These are phyloP conservation scores for Lactarius trivialis DNA, from an alignment of 768 basidiomycete genomes.

Conservation along the genomic window DNA sequence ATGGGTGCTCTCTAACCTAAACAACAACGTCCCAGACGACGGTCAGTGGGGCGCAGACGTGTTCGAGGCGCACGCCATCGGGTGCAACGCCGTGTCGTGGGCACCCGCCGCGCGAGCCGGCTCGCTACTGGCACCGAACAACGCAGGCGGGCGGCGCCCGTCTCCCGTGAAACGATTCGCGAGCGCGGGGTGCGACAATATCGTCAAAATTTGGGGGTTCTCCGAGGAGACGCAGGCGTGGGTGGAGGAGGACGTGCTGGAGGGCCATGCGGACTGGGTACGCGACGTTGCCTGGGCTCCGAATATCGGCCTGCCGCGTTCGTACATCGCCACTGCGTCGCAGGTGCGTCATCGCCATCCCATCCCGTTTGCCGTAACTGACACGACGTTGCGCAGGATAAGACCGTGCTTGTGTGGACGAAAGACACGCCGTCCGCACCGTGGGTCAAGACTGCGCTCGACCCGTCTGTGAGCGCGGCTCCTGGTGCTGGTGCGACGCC, in stretches of 20 bases:
- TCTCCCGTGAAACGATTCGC: slow-evolving; percentile 82
- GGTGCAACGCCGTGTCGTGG: slow-evolving; percentile 97
- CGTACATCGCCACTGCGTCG: slow-evolving; percentile 93
- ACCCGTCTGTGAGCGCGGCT: slow-evolving; percentile 51
- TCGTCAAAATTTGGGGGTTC: slow-evolving; percentile 91
- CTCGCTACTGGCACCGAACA: slow-evolving; percentile 72
- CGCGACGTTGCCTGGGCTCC: slow-evolving; percentile 99
- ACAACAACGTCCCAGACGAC: slow-evolving; percentile 54
- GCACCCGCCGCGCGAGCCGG: slow-evolving; percentile 86
- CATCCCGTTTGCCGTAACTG: too few species aligned
- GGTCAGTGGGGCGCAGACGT: slow-evolving; percentile 94
- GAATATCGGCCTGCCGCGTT: slow-evolving; percentile 88
- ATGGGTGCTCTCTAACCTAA: neutral
- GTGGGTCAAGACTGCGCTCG: slow-evolving; percentile 78
- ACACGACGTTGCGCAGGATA: slow-evolving; percentile 44
- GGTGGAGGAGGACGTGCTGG: slow-evolving; percentile 84
- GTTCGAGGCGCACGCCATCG: slow-evolving; percentile 92
- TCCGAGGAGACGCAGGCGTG: slow-evolving; percentile 83
- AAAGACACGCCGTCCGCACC: slow-evolving; percentile 67
- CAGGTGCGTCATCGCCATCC: slow-evolving; percentile 41
- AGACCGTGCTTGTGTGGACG: slow-evolving; percentile 87
- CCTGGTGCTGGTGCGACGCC: slow-evolving; percentile 40
- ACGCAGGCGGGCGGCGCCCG: slow-evolving; percentile 35
- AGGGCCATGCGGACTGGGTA: slow-evolving; percentile 96
- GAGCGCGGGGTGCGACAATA: slow-evolving; percentile 92